Evolutionary conservation across 2,329 filamentous ascomycete genomes (phyloP), one percentile per base, ranked within the genome.

Genomic region (Cercospora nicotianae): DNA sequence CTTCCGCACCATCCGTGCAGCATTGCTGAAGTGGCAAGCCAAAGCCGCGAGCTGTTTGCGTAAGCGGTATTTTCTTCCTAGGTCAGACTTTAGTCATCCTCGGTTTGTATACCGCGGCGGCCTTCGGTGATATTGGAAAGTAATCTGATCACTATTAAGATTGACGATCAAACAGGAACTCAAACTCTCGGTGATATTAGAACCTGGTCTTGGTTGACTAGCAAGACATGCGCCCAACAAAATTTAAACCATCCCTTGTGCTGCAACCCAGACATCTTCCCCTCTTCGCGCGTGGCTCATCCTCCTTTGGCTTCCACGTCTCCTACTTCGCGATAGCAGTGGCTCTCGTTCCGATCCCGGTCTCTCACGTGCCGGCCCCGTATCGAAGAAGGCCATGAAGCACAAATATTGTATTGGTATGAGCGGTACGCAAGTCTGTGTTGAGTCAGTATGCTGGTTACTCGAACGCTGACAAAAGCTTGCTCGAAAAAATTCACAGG

Each of bases 311-410:
- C 55, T 59, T 23, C 30, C n/a, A 5, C 26, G n/a, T 23, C 55
- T 59, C 2, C 30, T 13, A 31, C n/a, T 30, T 30, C 26, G 55
- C 13, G 18, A 59, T 23, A 33, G 30, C 3, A 53, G 48, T 28
- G 23, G 55, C 55, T 36, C 30, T 59, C 30, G 18, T 31, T 59
- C 55, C 55, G n/a, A 3, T 10, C 13, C 16, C 18, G n/a, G 26
- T 12, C n/a, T 59, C 55, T 59, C 55, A 13, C 55, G 13, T 36
- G 16, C 55, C 7, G 55, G 55, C 3, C 55, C 55, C 55, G 55
- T 59, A 12, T 59, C 55, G 55, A 59, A 59, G 55, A 59, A 59
- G 8, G 55, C 55, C 55, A 59, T 36, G 30, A 36, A 59, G 18
- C 28, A 59, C 28, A 59, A 12, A 36, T 59, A 59, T 23, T 59